Conservation (phyloP, 2,329 filamentous ascomycete genomes). For the Talaromyces islandicus region DNA sequence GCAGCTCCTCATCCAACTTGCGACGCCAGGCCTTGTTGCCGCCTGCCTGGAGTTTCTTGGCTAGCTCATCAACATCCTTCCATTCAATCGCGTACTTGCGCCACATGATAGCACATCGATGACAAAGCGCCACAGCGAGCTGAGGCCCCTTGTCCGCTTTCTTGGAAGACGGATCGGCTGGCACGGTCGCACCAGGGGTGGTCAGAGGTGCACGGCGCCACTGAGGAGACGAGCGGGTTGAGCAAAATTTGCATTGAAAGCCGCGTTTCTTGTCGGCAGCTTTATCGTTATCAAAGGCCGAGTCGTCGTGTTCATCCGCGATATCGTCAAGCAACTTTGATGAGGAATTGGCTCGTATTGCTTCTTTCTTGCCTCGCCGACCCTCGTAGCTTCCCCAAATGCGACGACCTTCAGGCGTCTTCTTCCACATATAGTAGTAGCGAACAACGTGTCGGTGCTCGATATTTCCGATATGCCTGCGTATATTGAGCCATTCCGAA, state of each 20-base stretch:
- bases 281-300: constrained; percentile 88
- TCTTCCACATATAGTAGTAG: constrained; percentile 98
- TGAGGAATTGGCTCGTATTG: constrained; percentile 56
- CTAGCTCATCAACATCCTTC: constrained; percentile 87
- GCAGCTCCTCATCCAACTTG: constrained; percentile 82
- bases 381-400: constrained; percentile 87
- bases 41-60: constrained; percentile 75
- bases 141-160: constrained; percentile 72
- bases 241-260: constrained; percentile 94
- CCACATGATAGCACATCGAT: constrained; percentile 89
- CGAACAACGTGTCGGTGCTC: constrained; percentile 76
- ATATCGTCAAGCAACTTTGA: constrained; percentile 85
- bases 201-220: constrained; percentile 86
- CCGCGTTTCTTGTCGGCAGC: constrained; percentile 69
- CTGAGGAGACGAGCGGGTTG: constrained; percentile 70
- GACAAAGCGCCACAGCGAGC: constrained; percentile 76
- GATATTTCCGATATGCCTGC: constrained; percentile 73
- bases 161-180: constrained; percentile 55
- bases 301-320: constrained; percentile 88
- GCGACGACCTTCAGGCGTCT: constrained; percentile 74
- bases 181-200: constrained; percentile 63
- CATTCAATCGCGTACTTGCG: constrained; percentile 92
- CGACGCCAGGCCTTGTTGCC: constrained; percentile 81
- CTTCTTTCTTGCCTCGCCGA: constrained; percentile 84
- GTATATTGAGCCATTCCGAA: constrained; percentile 79